phyloP scores from a whole-genome alignment of 2,329 filamentous ascomycete genomes.

The Amylocarpus encephaloides region DNA sequence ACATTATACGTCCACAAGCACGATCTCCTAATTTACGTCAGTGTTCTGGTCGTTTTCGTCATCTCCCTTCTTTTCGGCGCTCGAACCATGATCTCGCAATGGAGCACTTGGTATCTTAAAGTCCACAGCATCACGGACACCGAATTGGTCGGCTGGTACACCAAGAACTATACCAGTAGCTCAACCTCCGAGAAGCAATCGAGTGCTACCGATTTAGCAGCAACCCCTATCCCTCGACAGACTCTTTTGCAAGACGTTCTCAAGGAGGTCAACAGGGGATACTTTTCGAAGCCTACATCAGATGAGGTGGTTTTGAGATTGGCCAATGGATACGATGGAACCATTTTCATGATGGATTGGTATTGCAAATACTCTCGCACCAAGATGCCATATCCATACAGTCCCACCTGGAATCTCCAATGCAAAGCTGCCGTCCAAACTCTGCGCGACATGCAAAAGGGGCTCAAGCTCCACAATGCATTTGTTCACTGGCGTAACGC shows the following conservation, averaged over 20 bases:
- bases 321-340: constrained; percentile 38
- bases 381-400: constrained; percentile 29
- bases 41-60: constrained; percentile 48
- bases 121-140: constrained; percentile 43
- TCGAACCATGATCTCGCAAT: constrained; percentile 47
- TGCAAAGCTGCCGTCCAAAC: constrained; percentile 47
- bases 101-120: constrained; percentile 51
- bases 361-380: constrained; percentile 37
- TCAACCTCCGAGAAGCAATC: constrained; percentile 29
- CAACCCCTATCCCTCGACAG: constrained; percentile 24
- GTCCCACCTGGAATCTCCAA: constrained; percentile 51
- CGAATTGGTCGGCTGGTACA: constrained; percentile 45
- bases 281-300: constrained; percentile 37
- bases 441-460: constrained; percentile 46
- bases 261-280: constrained; percentile 31
- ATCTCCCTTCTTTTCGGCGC: constrained; percentile 44
- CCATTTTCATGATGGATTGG: constrained; percentile 33
- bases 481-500: constrained; percentile 53
- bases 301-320: constrained; percentile 44
- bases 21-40: constrained; percentile 50
- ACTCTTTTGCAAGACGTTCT: constrained; percentile 29
- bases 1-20: constrained; percentile 45
- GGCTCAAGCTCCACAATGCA: constrained; percentile 47
- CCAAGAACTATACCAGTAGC: constrained; percentile 23
- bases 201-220: constrained; percentile 15